Evolutionary conservation across 2,329 filamentous ascomycete genomes (phyloP), one percentile per base, ranked within the genome.

Genomic region (Tolypocladium guangdongense): DNA sequence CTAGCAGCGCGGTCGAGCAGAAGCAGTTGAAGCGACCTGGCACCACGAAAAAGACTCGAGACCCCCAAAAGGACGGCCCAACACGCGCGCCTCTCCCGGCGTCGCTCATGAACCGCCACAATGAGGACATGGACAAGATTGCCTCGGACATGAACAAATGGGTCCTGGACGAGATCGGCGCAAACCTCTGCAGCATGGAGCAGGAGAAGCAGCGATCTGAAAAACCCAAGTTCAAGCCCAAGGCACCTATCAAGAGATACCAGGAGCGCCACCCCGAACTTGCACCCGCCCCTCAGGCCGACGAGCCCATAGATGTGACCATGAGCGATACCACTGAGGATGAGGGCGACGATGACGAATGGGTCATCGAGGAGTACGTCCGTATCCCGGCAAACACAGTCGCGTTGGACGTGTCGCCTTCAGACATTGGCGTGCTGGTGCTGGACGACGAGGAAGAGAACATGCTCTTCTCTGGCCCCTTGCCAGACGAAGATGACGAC

Each of bases 291-390:
- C 38, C 54, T 20, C 38, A 36, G 3, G 14, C 38, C 8, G 47
- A 51, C 3, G 45, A 20, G n/a, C 36, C 50, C 30, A 24, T 20
- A 16, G 71, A 71, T 37, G 64, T 65, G 50, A 64, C 64, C 32
- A 68, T 70, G 61, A 70, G 67, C 24, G 69, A 74, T n/a, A 64
- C 63, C 18, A 73, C 67, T 53, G 70, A 71, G 30, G 72, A 71
- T 20, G 76, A 78, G 16, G 68, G 68, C 22, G 68, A 77, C 54
- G 78, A 80, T 20, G 74, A 74, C 4, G 81, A 84, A 51, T 86
- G 83, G 68, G 72, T 86, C 32, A 77, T 83, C 45, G 82, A 85
- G 55, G 83, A 82, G 41, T 86, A 86, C 60, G 73, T 84, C 51
- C 81, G 82, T 37, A 74, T 85, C 20, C 78, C 81, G 2, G 77